Evolutionary conservation across 2,329 filamentous ascomycete species (phyloP), one percentile per base, ranked within the genome.

Genomic region (Microsporum ferrugineum): DNA sequence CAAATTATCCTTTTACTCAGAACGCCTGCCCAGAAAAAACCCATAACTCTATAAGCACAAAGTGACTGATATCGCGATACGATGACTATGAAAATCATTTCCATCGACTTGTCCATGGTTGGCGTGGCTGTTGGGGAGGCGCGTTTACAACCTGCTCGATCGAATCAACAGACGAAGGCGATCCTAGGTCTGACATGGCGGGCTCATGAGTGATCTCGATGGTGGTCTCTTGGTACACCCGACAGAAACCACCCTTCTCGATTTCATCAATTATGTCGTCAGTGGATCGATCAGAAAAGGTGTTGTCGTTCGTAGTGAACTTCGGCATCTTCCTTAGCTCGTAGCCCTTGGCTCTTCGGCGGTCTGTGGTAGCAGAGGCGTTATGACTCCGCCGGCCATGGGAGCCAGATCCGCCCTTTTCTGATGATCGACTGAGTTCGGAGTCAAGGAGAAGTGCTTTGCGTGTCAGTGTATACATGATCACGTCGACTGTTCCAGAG

Each of bases 401-500:
- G 3, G 63, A 63, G 33, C 36, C 5, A 64, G 73, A 73, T 49
- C 69, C 70, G 66, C 68, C 66, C 33, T 53, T 55, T 3, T 61
- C 41, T 12, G 53, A 61, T 31, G 27, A 3, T 23, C 41, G 51
- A 43, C 10, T 17, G 17, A 33, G 5, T 62, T 80, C 78, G 58
- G 79, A 77, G 62, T 79, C 77, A 66, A 80, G 73, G 41, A 84
- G 76, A 64, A 84, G 76, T 55, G 80, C 79, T 60, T 78, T 78
- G 12, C 82, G 77, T 0, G 82, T 84, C 3, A 82, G 70, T 0
- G 80, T 81, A 72, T 84, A 85, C 2, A 85, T 75, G 1, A 82
- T 68, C 10, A 82, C 80, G 66, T 85, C 82, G 23, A 84, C 78
- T 71, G 82, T 79, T 17, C 82, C 82, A 61, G 82, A 84, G 36